Base-by-base conservation (phyloP, 129 eudicot species). In the Rutidosis leptorrhynchoides region DNA sequence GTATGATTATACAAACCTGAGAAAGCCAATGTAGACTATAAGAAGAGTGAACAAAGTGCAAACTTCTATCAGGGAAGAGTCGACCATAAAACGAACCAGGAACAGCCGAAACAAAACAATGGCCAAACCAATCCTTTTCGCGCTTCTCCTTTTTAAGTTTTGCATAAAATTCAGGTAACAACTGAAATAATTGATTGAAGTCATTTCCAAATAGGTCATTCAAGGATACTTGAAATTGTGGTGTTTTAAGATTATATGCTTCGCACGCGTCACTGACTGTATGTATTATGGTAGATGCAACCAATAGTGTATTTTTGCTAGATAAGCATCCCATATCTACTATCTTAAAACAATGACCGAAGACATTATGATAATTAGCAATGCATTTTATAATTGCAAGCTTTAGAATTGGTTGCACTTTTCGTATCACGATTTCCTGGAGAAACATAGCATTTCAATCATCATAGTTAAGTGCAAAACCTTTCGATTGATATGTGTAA, bases 291-390 rank as follows among this genome's bases (percentile, higher is more conserved):
- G 68, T 73, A 0, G 76, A 75, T 48, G 80, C 56, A 27, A 78
- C 77, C 64, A 66, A 42, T 14, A 83, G 58, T 4, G 87, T 77
- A 75, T 83, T 88, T n/a, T 83, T 82, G 28, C 92, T 79, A 0
- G 93, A 78, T 0, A 87, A 83, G 58, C 96, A 85, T 20, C 92
- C 96, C 20, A 83, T 14, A 73, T 88, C 96, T 6, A 89, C 96
- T 14, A 88, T 77, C 54, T 32, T 72, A 6, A 65, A 37, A 58
- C 71, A 55, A 3, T 48, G 28, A 6, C 40, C 23, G 14, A 67
- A 78, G 4, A 23, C 24, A 8, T 0, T 15, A 7, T 33, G 29
- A 26, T 25, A 22, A n/a, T 9, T 48, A 4, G 28, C 28, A 52
- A 68, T 65, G 2, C 58, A 12, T 10, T 56, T 63, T 27, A 82